A percentile compares a stretch with the other conserved stretches of the same genome.
Evolutionary conservation across 495 filamentous ascomycete genomes (phyloP).

Genomic region (Neurospora sp.): DNA sequence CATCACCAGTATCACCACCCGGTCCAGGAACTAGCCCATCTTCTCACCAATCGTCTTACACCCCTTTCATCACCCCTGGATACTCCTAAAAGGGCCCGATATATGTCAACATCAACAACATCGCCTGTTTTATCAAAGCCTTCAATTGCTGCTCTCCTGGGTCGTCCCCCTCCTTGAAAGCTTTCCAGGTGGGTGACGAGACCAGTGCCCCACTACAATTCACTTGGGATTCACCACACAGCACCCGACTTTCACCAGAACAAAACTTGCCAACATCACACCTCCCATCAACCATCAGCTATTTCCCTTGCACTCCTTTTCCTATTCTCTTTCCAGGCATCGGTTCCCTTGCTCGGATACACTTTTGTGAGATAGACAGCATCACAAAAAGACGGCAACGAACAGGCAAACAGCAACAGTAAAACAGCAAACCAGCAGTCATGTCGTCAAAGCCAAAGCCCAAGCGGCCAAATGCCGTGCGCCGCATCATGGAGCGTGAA

Average conservation of each 20-base stretch:
- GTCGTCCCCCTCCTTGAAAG: background rate
- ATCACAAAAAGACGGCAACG: background rate
- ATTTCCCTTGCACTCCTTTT: background rate
- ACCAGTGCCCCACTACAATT: background rate
- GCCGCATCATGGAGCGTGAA: slow-evolving; percentile 22
- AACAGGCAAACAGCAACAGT: background rate
- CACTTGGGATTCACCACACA: background rate
- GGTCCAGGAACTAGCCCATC: slow-evolving; percentile 1
- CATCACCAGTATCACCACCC: slow-evolving; percentile 19
- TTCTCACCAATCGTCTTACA: slow-evolving; percentile 24
- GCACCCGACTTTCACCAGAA: background rate
- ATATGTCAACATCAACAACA: background rate
- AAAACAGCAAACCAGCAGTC: background rate
- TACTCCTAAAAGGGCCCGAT: background rate
- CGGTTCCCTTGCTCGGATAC: background rate
- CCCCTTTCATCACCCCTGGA: slow-evolving; percentile 1
- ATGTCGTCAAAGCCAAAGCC: slow-evolving; percentile 14
- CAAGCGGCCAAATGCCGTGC: slow-evolving; percentile 17
- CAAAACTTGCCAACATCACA: background rate
- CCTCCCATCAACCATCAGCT: background rate
- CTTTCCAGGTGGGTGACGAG: background rate
- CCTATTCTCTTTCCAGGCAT: background rate
- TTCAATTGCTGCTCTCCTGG: background rate
- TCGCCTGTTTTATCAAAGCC: background rate
- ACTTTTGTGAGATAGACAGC: background rate